Conservation (phyloP, 441 rosid species). For the Erysimum pusillum region DNA sequence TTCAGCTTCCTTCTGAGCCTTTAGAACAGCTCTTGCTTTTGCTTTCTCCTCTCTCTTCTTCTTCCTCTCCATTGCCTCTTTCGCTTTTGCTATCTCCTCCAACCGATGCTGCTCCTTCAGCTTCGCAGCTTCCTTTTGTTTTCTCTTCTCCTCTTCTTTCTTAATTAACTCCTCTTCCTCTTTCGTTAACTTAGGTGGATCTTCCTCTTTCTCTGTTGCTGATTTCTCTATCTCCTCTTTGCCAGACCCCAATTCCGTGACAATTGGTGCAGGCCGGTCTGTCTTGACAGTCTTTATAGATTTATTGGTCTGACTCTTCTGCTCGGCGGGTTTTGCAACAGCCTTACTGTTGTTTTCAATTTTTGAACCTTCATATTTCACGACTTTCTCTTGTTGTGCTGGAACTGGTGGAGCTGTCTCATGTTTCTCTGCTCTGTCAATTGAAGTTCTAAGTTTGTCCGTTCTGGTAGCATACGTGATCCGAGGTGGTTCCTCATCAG, state of each 20-base stretch:
- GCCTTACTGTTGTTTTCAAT: conserved; percentile 43
- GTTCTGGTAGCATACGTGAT: conserved; percentile 52
- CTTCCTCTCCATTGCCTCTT: conserved; percentile 86
- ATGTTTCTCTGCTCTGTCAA: conserved; percentile 54
- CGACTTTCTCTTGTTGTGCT: conserved; percentile 47
- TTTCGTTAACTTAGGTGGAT: conserved; percentile 56
- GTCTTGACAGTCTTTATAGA: conserved; percentile 54
- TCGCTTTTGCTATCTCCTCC: conserved; percentile 82
- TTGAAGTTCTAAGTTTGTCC: conserved; percentile 50
- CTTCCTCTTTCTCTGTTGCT: conserved; percentile 52
- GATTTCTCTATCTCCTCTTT: conserved; percentile 55
- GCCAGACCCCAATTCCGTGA: conserved; percentile 47
- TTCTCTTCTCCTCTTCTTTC: conserved; percentile 76
- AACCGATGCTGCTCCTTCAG: conserved; percentile 72
- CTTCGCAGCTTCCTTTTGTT: conserved; percentile 68
- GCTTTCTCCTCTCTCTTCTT: conserved; percentile 77
- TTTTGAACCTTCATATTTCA: conserved; percentile 47
- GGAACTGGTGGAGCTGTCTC: conserved; percentile 44
- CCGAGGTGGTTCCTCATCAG: conserved; percentile 71
- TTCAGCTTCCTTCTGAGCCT: conserved; percentile 85
- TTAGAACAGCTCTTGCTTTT: conserved; percentile 71
- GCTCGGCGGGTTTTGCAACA: conserved; percentile 48
- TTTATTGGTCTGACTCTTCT: conserved; percentile 56
- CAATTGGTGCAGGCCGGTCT: conserved; percentile 45
- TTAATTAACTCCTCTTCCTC: conserved; percentile 77